Evolutionary conservation across 345 rosid species (phyloP).

Genomic region (Salix suchowensis): DNA sequence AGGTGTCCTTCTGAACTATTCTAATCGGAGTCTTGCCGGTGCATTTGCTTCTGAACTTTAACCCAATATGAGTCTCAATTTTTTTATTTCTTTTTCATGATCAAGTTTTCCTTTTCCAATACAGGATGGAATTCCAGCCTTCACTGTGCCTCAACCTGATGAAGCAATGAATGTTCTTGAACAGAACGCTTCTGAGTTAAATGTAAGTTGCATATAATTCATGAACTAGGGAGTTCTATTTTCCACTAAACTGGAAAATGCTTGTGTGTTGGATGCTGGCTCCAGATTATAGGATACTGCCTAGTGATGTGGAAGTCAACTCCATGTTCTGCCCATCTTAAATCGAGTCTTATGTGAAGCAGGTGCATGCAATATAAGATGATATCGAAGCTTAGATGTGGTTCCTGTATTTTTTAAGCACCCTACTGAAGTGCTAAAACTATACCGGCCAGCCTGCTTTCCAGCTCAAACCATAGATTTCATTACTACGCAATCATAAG

Average conservation of each 20-base stretch:
- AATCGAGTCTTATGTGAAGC: not conserved
- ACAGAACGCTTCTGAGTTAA: constrained; percentile 60
- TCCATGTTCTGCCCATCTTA: not conserved
- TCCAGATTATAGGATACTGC: not conserved
- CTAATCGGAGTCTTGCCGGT: not conserved
- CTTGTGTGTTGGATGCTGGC: constrained; percentile 1
- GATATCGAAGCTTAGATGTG: not conserved
- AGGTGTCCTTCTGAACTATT: constrained; percentile 46
- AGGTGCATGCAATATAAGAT: not conserved
- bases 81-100: not conserved
- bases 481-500: not conserved
- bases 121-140: constrained; percentile 81
- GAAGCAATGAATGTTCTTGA: constrained; percentile 94
- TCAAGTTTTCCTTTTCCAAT: not conserved
- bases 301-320: not conserved
- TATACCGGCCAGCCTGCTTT: not conserved
- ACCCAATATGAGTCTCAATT: not conserved
- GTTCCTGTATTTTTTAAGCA: not conserved
- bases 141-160: constrained; percentile 89
- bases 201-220: constrained; percentile 46
- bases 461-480: not conserved
- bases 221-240: constrained; percentile 1
- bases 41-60: not conserved
- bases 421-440: not conserved
- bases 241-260: not conserved